Evolutionary conservation across 192 early-diverging fungal species (phyloP), one percentile per base, ranked within the genome.

Genomic region (Spizellomyces sp.): DNA sequence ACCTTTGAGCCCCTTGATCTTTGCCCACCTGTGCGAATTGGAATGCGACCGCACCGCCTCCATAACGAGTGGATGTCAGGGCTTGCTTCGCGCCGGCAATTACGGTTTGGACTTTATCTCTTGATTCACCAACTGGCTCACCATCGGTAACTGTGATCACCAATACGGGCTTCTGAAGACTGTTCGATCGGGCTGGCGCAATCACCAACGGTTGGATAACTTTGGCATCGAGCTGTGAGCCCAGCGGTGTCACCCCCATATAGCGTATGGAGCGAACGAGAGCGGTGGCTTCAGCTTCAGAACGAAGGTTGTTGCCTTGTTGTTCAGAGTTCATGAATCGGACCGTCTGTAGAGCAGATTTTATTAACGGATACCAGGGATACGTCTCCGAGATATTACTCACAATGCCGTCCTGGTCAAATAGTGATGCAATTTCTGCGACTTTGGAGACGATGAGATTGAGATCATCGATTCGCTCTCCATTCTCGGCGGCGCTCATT

Each of bases 141-240:
- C 71, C 76, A 66, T 77, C 76, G 4, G 76, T 77, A 61, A 77
- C 57, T 59, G 67, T 56, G 42, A 77, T 73, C 14, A 62, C 71
- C 9, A 73, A 59, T 8, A 77, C 62, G 48, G 76, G 76, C 45
- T 77, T 77, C 5, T 48, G 45, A 6, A 77, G 45, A 12, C 48
- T 8, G 58, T 50, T 41, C 8, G 27, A 43, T n/a, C 47, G 45
- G 45, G 62, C 69, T 0, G 65, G 66, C 7, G 1, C 59, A 5
- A 77, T 21, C 27, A 77, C 60, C 21, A 68, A 9, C 4, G 71
- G 76, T 9, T 65, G 70, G n/a, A 77, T 5, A 55, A 77, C 71
- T 64, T 66, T 64, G 66, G 59, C 62, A 36, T 77, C 64, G 47
- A 77, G 66, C 43, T 72, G 12, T 42, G 76, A 73, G 56, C 76